A percentile compares a stretch with the other conserved stretches of the same genome.
Evolutionary conservation across 345 rosid species (phyloP).

Genomic region (Euphorbia pulcherrima): DNA sequence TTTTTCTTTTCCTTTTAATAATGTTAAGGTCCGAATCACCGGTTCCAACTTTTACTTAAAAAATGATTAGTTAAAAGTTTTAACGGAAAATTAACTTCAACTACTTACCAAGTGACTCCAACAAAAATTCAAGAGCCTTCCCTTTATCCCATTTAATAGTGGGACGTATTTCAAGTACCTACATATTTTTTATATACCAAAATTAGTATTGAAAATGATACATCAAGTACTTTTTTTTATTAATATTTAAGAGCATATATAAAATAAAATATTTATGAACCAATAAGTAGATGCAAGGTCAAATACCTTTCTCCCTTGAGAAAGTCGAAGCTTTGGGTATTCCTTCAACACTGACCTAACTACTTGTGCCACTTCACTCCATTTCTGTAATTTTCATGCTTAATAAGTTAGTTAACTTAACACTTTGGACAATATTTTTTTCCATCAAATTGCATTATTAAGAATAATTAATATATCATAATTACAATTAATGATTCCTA

Average conservation of each 20-base stretch:
- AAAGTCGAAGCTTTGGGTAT: slow-evolving; percentile 62
- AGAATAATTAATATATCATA: not conserved
- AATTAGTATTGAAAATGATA: slow-evolving; percentile 6
- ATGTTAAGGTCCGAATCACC: too few relatives aligned
- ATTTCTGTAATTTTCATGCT: slow-evolving; percentile 45
- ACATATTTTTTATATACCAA: slow-evolving; percentile 8
- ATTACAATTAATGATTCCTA: slow-evolving; percentile 5
- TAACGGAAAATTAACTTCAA: too few relatives aligned
- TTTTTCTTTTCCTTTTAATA: too few relatives aligned
- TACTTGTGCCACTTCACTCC: slow-evolving; percentile 61
- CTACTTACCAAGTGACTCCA: slow-evolving; percentile 83
- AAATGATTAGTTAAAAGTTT: too few relatives aligned
- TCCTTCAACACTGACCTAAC: slow-evolving; percentile 60
- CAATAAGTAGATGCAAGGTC: slow-evolving; percentile 10
- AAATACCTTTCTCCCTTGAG: slow-evolving; percentile 82
- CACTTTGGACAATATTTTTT: not conserved
- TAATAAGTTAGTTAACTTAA: not conserved
- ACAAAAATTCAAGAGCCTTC: slow-evolving; percentile 84
- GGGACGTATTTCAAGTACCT: slow-evolving; percentile 93
- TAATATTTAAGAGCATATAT: not conserved
- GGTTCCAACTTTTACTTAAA: too few relatives aligned
- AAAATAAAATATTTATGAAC: not conserved
- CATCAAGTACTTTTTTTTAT: too few relatives aligned
- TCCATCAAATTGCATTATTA: too few relatives aligned
- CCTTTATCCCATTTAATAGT: slow-evolving; percentile 95